Conservation (phyloP, 192 early-diverging fungal species). For the Coemansia sp. region DNA sequence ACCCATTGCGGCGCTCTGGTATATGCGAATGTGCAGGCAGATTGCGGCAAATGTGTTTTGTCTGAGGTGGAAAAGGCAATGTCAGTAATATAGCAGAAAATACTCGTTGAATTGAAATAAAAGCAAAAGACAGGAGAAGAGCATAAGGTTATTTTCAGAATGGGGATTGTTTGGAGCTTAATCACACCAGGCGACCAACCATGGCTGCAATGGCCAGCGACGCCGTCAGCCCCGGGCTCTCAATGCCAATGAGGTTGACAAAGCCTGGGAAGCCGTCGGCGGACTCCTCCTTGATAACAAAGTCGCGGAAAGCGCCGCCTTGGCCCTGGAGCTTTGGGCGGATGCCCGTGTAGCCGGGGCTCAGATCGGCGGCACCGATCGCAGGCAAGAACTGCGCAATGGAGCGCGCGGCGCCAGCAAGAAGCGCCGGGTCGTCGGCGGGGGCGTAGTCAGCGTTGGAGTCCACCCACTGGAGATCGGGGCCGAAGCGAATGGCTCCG, state of each 20-base stretch:
- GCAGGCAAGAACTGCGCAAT: constrained; percentile 65
- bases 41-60: background rate
- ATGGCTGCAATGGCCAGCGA: constrained; percentile 72
- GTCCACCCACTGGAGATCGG: constrained; percentile 66
- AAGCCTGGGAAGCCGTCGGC: constrained; percentile 57
- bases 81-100: background rate
- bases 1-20: background rate
- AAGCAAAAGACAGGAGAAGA: background rate
- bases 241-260: constrained; percentile 79
- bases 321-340: constrained; percentile 80
- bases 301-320: constrained; percentile 73
- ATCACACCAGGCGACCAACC: constrained; percentile 22
- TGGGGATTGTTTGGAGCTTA: background rate
- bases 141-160: background rate
- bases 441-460: constrained; percentile 61
- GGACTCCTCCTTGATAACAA: constrained; percentile 66
- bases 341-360: constrained; percentile 75
- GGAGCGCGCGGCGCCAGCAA: constrained; percentile 54
- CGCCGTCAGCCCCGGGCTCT: constrained; percentile 83
- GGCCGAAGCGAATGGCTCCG: constrained; percentile 77
- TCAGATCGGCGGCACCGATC: constrained; percentile 59
- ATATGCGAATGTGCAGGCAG: background rate
- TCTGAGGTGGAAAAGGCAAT: background rate
- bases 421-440: constrained; percentile 33
- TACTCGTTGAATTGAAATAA: background rate